phyloP scores from a whole-genome alignment of 352 stramenopile genomes.

The Globisporangium iwayamae region DNA sequence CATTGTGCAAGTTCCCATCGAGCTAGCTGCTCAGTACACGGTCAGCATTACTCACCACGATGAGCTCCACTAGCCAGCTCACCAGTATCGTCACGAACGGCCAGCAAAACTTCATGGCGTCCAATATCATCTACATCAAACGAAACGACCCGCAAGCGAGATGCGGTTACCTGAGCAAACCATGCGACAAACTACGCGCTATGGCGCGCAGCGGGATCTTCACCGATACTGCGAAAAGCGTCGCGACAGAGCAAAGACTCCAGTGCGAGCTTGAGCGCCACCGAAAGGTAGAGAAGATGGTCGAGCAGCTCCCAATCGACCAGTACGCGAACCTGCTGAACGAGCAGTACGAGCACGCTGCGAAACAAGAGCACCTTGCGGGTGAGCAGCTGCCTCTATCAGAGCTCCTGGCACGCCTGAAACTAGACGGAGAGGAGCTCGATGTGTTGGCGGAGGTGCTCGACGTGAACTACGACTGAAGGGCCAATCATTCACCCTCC shows the following conservation, averaged over 20 bases:
- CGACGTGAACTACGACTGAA: too few relatives aligned
- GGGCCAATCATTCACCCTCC: too few relatives aligned
- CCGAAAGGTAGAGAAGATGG: conserved; percentile 10
- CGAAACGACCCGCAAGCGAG: neutral
- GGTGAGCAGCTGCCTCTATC: too few relatives aligned
- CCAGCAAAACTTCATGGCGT: neutral
- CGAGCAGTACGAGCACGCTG: too few relatives aligned
- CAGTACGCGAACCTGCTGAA: too few relatives aligned
- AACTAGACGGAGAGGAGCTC: too few relatives aligned
- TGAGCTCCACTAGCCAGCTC: neutral
- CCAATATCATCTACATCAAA: neutral
- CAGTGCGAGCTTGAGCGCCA: conserved; percentile 51
- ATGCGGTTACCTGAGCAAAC: conserved; percentile 40
- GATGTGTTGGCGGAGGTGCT: too few relatives aligned
- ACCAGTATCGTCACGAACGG: neutral
- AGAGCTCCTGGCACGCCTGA: too few relatives aligned
- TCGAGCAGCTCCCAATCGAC: conserved; percentile 6
- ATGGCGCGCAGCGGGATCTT: conserved; percentile 33
- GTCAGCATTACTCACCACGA: neutral
- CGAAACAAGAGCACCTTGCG: too few relatives aligned
- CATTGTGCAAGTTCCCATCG: too few relatives aligned
- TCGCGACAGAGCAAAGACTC: conserved; percentile 51
- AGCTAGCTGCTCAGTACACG: too few relatives aligned
- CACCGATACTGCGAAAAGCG: conserved; percentile 62
- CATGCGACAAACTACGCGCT: conserved; percentile 31